phyloP scores from a whole-genome alignment of 164 flowering plant genomes.

The Dillenia suffruticosa region DNA sequence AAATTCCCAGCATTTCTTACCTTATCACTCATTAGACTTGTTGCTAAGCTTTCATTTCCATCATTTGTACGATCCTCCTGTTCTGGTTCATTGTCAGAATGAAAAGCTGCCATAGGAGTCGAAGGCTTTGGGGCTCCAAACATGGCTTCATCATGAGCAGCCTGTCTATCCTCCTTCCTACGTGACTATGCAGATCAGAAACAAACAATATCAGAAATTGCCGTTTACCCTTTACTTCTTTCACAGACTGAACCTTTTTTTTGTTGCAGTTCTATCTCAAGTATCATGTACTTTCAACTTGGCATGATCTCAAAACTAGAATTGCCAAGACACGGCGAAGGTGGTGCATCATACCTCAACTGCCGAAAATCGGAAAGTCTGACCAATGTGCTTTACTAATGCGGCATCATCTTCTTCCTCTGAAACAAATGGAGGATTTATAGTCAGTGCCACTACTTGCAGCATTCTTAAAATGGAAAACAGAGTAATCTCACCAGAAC shows the following conservation, averaged over 20 bases:
- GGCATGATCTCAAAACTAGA: too few relatives aligned
- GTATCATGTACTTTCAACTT: too few relatives aligned
- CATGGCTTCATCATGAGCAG: slow-evolving; percentile 90
- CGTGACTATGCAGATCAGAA: slow-evolving; percentile 42
- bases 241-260: too few relatives aligned
- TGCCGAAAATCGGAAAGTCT: slow-evolving; percentile 77
- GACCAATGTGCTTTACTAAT: slow-evolving; percentile 67
- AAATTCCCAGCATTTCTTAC: slow-evolving; percentile 19
- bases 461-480: not conserved
- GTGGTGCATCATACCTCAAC: slow-evolving; percentile 47
- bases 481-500: not conserved
- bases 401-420: slow-evolving; percentile 81
- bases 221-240: not conserved
- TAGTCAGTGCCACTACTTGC: not conserved
- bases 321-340: too few relatives aligned
- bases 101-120: slow-evolving; percentile 10
- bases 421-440: slow-evolving; percentile 22
- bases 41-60: slow-evolving; percentile 16
- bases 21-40: slow-evolving; percentile 65
- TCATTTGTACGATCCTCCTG: slow-evolving; percentile 20
- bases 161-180: slow-evolving; percentile 58
- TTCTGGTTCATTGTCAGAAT: slow-evolving; percentile 26
- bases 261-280: too few relatives aligned
- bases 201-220: slow-evolving; percentile 1
- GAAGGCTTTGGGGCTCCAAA: slow-evolving; percentile 56